Evolutionary conservation across 202 grass and related monocot species (phyloP).

Genomic region (Carex sylvatica): DNA sequence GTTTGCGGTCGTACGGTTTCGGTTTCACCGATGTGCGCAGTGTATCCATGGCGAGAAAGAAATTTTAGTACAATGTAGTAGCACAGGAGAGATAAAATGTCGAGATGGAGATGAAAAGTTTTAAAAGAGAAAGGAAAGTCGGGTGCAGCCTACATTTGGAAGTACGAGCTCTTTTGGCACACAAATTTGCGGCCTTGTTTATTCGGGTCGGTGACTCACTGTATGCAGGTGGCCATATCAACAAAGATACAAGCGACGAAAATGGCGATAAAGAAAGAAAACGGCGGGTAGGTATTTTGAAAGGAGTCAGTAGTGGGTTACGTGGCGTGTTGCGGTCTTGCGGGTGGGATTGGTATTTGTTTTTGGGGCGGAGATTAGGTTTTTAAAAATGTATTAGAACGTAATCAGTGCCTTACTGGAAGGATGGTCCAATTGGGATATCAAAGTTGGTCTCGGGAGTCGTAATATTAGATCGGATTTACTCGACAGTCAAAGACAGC

Average conservation of each 20-base stretch:
- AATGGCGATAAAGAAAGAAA: background rate
- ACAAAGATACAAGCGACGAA: background rate
- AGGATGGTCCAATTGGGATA: background rate
- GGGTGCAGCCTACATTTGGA: background rate
- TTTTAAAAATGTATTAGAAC: background rate
- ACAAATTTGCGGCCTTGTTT: slow-evolving; percentile 1
- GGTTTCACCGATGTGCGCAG: slow-evolving; percentile 25
- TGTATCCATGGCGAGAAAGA: slow-evolving; percentile 20
- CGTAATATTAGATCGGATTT: background rate
- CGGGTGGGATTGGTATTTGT: background rate
- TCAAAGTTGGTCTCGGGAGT: background rate
- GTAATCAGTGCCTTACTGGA: background rate
- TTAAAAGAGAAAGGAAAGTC: background rate
- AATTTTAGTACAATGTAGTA: background rate
- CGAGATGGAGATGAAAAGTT: background rate
- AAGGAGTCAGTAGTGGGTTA: background rate
- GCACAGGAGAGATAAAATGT: background rate
- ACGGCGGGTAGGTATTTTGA: background rate
- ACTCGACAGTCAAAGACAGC: background rate
- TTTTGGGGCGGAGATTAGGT: background rate
- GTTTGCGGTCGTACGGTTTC: slow-evolving; percentile 25
- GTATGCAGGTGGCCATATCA: slow-evolving; percentile 11
- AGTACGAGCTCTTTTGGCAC: background rate
- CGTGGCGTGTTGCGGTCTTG: background rate
- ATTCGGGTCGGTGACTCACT: background rate